These are phyloP conservation scores for Nicotiana noctiflora DNA, from an alignment of 257 asterid species.

Conservation along the genomic window DNA sequence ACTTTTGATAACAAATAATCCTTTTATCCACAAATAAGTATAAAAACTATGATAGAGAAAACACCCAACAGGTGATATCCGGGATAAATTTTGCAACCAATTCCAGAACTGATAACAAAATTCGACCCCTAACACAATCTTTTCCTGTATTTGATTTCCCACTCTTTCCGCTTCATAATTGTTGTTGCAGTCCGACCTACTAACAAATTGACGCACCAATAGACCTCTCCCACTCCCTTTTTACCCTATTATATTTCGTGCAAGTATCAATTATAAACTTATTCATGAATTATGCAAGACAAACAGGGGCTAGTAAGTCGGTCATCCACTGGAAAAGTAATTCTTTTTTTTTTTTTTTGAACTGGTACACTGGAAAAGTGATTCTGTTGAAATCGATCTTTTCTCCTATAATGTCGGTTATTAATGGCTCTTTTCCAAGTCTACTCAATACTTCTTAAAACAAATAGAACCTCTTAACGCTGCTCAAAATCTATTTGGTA, in stretches of 20 bases:
- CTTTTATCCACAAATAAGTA: neutral
- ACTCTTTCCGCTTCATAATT: neutral
- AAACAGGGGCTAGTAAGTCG: neutral
- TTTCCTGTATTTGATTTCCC: slow-evolving; percentile 1
- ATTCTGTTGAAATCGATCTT: neutral
- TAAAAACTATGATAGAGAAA: neutral
- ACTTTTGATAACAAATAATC: neutral
- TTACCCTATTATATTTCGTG: neutral
- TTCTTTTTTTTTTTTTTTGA: neutral
- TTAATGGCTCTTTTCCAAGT: neutral
- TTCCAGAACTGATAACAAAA: neutral
- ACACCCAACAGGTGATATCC: neutral
- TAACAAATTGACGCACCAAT: neutral
- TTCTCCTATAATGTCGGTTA: neutral
- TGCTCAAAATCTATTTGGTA: neutral
- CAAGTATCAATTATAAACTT: neutral
- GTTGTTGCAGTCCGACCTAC: neutral
- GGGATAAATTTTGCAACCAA: neutral
- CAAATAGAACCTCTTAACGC: neutral
- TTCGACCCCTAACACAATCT: neutral
- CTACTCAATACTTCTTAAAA: neutral
- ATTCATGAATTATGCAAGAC: neutral
- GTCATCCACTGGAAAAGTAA: neutral
- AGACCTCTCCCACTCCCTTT: neutral
- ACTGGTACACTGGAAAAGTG: neutral